Evolutionary conservation across 495 filamentous ascomycete species (phyloP), one percentile per base, ranked within the genome.

Genomic region (Chaetomium tenue): DNA sequence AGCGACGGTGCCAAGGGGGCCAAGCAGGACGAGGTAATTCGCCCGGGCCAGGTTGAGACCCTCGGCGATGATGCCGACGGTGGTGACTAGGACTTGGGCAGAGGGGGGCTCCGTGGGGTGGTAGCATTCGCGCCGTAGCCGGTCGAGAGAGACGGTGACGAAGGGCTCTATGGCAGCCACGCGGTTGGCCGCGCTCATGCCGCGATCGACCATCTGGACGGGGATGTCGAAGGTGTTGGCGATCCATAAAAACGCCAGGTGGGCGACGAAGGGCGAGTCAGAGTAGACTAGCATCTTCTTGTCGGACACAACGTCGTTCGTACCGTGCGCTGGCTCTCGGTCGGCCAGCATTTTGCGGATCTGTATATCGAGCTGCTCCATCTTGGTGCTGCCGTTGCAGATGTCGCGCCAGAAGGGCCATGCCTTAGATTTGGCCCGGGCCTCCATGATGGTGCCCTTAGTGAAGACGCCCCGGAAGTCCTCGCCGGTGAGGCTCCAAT

Each of bases 211-310:
- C 52, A 55, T 55, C 52, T 55, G 52, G 26, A 55, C 30, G 52
- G 30, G 52, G 16, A 55, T 55, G 52, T 55, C 26, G 28, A 55
- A 55, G 52, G 26, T 55, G 52, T 55, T 55, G 52, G 52, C 26
- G 52, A 55, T 55, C 52, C 52, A 55, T 25, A 52, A 55, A 55
- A 55, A 55, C 52, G 52, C 52, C 5, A 55, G 52, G 52, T 55
- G 52, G 52, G 52, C 52, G 52, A 55, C 52, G 33, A 55, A 20
- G 52, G 52, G 52, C 5, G 52, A 55, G 52, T 39, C 52, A 26
- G 52, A 55, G 28, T 55, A 55, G 52, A 55, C 52, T 26, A 55
- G 52, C 52, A 55, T 55, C 52, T 37, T 52, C 50, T 52, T 52
- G 50, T 52, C 50, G 50, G 50, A 22, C 50, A 52, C 50, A 23